phyloP scores from a whole-genome alignment of 768 basidiomycete genomes.

The Calocybe gangraenosa region DNA sequence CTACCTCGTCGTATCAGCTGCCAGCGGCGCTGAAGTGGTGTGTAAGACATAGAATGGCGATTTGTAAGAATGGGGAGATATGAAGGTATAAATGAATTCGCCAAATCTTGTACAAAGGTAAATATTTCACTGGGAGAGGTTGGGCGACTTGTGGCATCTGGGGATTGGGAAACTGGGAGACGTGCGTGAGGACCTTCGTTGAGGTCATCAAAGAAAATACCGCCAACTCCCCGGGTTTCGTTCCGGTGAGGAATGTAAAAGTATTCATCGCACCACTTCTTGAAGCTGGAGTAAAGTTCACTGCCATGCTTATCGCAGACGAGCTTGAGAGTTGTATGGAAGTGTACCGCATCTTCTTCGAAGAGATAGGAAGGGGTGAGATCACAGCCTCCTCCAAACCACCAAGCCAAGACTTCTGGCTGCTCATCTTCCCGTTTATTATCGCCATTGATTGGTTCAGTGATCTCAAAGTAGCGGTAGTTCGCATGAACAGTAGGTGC shows the following conservation, averaged over 20 bases:
- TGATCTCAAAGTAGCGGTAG: slow-evolving; percentile 96
- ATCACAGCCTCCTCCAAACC: slow-evolving; percentile 97
- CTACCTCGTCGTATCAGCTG: slow-evolving; percentile 87
- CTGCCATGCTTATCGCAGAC: slow-evolving; percentile 74
- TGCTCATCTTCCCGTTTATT: slow-evolving; percentile 26
- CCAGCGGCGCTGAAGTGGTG: slow-evolving; percentile 79
- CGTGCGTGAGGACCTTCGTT: slow-evolving; percentile 60
- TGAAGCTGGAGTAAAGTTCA: slow-evolving; percentile 73
- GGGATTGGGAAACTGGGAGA: slow-evolving; percentile 34
- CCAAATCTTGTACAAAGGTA: slow-evolving; percentile 63
- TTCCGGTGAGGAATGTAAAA: slow-evolving; percentile 87
- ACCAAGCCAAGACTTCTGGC: slow-evolving; percentile 79
- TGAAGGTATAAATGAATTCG: slow-evolving; percentile 81
- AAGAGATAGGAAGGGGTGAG: slow-evolving; percentile 92
- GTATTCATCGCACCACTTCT: slow-evolving; percentile 97
- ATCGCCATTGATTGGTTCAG: slow-evolving; percentile 35
- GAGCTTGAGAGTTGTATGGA: slow-evolving; percentile 72
- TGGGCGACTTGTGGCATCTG: slow-evolving; percentile 44
- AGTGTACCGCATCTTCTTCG: slow-evolving; percentile 81
- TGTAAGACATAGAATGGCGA: slow-evolving; percentile 50
- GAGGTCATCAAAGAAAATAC: slow-evolving; percentile 96
- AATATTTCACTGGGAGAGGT: slow-evolving; percentile 68
- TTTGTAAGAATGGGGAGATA: slow-evolving; percentile 82
- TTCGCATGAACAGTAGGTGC: slow-evolving; percentile 95
- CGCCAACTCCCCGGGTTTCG: slow-evolving; percentile 88